Base-by-base conservation (phyloP, 805 yeast species). In the Saccharomycopsis malanga region DNA sequence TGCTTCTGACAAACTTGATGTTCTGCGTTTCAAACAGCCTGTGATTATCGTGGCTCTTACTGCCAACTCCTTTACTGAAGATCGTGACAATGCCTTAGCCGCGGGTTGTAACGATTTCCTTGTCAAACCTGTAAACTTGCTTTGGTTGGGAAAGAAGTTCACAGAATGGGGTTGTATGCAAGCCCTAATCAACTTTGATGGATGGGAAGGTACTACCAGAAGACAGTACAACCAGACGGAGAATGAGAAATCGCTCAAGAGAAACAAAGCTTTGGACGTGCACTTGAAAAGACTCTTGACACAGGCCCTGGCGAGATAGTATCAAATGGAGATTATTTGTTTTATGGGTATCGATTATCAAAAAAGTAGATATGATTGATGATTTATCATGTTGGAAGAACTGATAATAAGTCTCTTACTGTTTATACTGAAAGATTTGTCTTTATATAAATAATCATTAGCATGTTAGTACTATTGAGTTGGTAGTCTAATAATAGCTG, bases 81-180 rank as follows among this genome's bases (percentile, higher is more conserved):
- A 89, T 65, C 81, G 85, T 61, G 81, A 87, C 53, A 86, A 87
- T 58, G 98, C 98, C 0, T 70, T 93, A 46, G 84, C 94, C 24
- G 96, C 98, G 2, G 99, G 99, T 40, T 93, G 99, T 66, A 93
- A 93, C 59, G 99, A 93, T 64, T 93, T 83, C 66, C 67, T 93
- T 56, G 93, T 97, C 7, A 93, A 93, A 56, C 99, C 99, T 0
- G 98, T 93, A 6, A 91, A 88, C 57, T 70, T 91, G 56, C 86
- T 79, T 42, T 93, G 99, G 99, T 70, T 93, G 40, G 86, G 88
- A 58, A 87, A 86, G 59, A 93, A 93, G 65, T 85, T 93, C 44
- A 83, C 88, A 0, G 97, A 91, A 64, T 93, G 98, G 98, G 98
- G 98, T 0, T 91, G 98, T 64, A 91, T 91, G 98, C 98, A 91